Percentiles rank a stretch among this genome's conserved stretches.
phyloP scores from a whole-genome alignment of 2,329 filamentous ascomycete species.

The Xylariomycetidae sp. region DNA sequence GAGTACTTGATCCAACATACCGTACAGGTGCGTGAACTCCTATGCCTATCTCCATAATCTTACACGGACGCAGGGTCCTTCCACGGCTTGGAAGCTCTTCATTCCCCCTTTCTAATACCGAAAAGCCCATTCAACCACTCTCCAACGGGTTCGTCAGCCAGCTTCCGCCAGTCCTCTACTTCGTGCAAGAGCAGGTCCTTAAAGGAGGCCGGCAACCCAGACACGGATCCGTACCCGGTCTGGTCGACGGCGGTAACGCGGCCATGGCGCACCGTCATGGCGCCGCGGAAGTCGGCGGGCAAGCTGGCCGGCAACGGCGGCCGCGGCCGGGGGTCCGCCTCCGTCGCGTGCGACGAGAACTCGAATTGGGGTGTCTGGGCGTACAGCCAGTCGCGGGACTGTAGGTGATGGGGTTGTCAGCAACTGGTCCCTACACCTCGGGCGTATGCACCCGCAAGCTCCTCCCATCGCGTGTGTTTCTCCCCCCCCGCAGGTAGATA shows the following conservation, averaged over 20 bases:
- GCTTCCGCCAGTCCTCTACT: constrained; percentile 21
- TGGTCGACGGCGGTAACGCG: constrained; percentile 23
- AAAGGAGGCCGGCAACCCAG: constrained; percentile 7
- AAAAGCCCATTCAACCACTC: constrained; percentile 26
- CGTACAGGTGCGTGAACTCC: too few species aligned
- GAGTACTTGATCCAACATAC: too few species aligned
- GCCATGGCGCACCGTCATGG: constrained; percentile 34
- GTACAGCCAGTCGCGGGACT: constrained; percentile 71
- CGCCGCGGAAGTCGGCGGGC: constrained; percentile 29
- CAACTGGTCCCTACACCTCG: too few species aligned
- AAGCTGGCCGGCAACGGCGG: constrained; percentile 36
- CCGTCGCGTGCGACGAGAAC: constrained; percentile 56
- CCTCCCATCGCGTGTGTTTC: too few species aligned
- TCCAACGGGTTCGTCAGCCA: constrained; percentile 13
- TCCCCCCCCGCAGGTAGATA: too few species aligned
- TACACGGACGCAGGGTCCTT: too few species aligned
- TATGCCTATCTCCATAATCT: too few species aligned
- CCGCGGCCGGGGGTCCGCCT: constrained; percentile 51
- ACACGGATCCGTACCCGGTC: background rate
- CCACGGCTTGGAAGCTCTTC: too few species aligned
- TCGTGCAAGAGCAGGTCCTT: constrained; percentile 16
- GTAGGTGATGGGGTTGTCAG: constrained; percentile 7
- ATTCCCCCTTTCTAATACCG: constrained; percentile 10
- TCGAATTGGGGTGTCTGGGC: constrained; percentile 81
- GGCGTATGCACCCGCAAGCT: too few species aligned